Evolutionary conservation across 345 rosid genomes (phyloP).

Genomic region (Hirschfeldia incana): DNA sequence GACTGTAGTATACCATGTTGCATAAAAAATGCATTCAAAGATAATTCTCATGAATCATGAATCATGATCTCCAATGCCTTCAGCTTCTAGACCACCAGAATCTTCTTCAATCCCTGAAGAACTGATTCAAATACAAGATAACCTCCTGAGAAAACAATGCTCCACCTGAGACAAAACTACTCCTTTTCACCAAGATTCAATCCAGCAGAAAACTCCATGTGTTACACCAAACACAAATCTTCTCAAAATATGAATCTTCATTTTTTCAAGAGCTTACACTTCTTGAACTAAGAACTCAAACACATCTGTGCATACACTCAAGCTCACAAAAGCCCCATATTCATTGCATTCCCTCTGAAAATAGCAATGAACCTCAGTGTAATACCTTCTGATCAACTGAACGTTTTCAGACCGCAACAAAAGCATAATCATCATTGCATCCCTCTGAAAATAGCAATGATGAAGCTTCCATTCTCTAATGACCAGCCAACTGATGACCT

Average conservation of each 20-base stretch:
- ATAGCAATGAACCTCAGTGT: background rate
- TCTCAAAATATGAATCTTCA: too few relatives aligned
- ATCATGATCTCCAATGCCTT: too few relatives aligned
- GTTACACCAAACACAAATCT: background rate
- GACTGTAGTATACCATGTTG: too few relatives aligned
- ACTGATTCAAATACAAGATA: background rate
- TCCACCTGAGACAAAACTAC: conserved; percentile 9
- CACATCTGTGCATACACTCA: background rate
- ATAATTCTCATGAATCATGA: too few relatives aligned
- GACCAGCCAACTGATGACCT: background rate
- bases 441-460: conserved; percentile 2
- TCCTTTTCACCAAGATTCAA: background rate
- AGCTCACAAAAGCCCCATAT: background rate
- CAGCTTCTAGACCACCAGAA: too few relatives aligned
- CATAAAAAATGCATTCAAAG: too few relatives aligned
- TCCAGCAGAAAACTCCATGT: background rate
- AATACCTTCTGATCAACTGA: background rate
- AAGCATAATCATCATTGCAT: background rate
- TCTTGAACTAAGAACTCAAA: background rate
- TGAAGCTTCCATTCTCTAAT: background rate
- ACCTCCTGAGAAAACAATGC: background rate
- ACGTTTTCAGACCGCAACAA: background rate
- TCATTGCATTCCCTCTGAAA: conserved; percentile 5
- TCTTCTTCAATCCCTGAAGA: background rate
- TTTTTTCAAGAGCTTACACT: conserved; percentile 4